Evolutionary conservation across 768 basidiomycete species (phyloP).

Genomic region (Kondoa malvinella): DNA sequence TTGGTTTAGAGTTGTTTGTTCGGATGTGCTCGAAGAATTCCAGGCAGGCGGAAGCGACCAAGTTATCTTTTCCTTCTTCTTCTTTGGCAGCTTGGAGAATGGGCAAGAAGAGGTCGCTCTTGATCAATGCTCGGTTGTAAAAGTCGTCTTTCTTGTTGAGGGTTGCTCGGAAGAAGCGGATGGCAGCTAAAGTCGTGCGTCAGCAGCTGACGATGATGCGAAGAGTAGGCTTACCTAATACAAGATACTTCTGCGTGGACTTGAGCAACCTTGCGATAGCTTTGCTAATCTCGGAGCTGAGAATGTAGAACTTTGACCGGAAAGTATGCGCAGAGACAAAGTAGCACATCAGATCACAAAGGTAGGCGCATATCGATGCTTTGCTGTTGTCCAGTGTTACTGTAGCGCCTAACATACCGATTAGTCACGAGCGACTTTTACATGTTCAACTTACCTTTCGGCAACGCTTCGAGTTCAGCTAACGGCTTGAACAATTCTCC

Average conservation of each 20-base stretch:
- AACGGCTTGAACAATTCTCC: slow-evolving; percentile 67
- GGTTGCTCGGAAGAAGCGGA: slow-evolving; percentile 76
- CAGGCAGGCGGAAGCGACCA: slow-evolving; percentile 84
- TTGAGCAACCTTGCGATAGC: slow-evolving; percentile 61
- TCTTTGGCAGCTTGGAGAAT: slow-evolving; percentile 66
- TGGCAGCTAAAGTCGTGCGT: slow-evolving; percentile 45
- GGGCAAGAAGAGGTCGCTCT: slow-evolving; percentile 65
- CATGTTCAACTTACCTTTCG: background rate
- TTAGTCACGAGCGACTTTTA: slow-evolving; percentile 32
- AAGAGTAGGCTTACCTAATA: slow-evolving; percentile 50
- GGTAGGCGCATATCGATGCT: slow-evolving; percentile 55
- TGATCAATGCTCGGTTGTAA: slow-evolving; percentile 58
- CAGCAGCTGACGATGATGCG: background rate
- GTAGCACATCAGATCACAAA: slow-evolving; percentile 78
- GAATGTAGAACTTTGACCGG: slow-evolving; percentile 74
- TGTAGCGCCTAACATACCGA: slow-evolving; percentile 11
- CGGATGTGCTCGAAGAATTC: slow-evolving; percentile 88
- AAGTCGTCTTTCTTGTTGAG: slow-evolving; percentile 51
- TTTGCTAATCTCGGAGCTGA: slow-evolving; percentile 57
- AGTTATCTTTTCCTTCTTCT: slow-evolving; percentile 44
- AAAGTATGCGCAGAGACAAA: slow-evolving; percentile 78
- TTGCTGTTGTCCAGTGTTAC: slow-evolving; percentile 38
- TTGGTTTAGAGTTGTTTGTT: slow-evolving; percentile 37
- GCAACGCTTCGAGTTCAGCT: slow-evolving; percentile 36
- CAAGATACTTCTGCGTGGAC: slow-evolving; percentile 74